Percentiles rank a stretch among this genome's conserved stretches.
phyloP scores from a whole-genome alignment of 2,329 filamentous ascomycete species.

The Albifimbria verrucaria region DNA sequence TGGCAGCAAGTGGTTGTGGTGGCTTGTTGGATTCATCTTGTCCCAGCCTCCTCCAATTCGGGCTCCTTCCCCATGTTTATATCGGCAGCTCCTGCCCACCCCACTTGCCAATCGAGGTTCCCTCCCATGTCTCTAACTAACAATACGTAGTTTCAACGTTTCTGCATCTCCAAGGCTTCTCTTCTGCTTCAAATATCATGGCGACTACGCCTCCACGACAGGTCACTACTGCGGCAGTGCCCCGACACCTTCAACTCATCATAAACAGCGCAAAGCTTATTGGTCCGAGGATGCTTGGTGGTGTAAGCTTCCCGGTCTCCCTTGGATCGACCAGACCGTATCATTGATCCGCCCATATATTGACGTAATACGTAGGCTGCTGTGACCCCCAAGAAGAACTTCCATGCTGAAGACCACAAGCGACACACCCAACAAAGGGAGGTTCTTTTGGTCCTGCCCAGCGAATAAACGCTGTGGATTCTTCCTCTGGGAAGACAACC shows the following conservation, averaged over 20 bases:
- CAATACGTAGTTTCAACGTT: no score
- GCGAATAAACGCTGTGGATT: constrained; percentile 36
- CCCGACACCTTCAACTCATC: constrained; percentile 20
- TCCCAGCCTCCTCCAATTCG: no score
- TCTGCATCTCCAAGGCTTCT: neutral
- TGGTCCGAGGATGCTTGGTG: constrained; percentile 32
- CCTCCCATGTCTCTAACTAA: no score
- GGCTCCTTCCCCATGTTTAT: no score
- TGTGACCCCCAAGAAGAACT: constrained; percentile 38
- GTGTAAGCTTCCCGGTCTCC: no score
- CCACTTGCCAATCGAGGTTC: no score
- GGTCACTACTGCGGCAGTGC: constrained; percentile 3
- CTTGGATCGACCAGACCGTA: constrained; percentile 1
- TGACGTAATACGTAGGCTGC: constrained; percentile 29
- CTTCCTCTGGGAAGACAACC: constrained; percentile 42
- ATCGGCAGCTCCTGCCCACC: no score
- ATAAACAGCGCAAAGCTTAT: constrained; percentile 29
- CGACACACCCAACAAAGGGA: constrained; percentile 34
- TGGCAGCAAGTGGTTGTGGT: no score
- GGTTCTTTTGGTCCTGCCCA: constrained; percentile 39
- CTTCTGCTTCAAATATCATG: no score
- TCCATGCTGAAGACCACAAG: constrained; percentile 34
- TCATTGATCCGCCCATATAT: neutral
- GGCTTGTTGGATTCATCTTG: no score
- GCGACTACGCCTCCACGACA: constrained; percentile 12